phyloP scores from a whole-genome alignment of 2,329 filamentous ascomycete genomes.

The Trichoderma gracile region DNA sequence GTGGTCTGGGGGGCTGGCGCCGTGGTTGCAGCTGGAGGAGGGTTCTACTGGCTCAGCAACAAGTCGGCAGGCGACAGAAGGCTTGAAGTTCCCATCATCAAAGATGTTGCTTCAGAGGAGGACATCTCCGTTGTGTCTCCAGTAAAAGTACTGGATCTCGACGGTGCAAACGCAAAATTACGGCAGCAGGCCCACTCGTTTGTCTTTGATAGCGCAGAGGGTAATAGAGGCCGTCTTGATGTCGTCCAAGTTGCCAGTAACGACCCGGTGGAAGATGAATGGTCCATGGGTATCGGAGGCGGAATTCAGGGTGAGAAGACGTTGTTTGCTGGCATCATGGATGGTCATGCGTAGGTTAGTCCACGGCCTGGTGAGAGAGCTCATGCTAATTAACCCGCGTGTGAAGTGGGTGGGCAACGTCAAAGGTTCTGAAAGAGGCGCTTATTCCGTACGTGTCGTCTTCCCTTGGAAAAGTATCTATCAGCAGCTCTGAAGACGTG shows the following conservation, averaged over 20 bases:
- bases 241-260: constrained; percentile 41
- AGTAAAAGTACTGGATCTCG: constrained; percentile 32
- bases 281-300: constrained; percentile 37
- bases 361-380: neutral
- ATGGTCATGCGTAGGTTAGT: constrained; percentile 50
- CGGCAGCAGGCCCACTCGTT: constrained; percentile 37
- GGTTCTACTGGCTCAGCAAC: neutral
- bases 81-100: constrained; percentile 6
- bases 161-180: constrained; percentile 36
- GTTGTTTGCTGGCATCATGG: constrained; percentile 46
- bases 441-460: constrained; percentile 47
- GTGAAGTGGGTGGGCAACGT: constrained; percentile 46
- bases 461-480: constrained; percentile 37
- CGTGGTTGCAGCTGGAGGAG: neutral
- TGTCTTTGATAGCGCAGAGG: constrained; percentile 33
- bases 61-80: neutral
- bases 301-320: constrained; percentile 35
- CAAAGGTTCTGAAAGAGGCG: constrained; percentile 42
- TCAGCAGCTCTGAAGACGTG: constrained; percentile 44
- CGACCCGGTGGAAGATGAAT: constrained; percentile 41
- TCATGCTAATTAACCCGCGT: neutral
- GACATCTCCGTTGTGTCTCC: constrained; percentile 34
- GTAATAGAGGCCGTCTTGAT: constrained; percentile 37
- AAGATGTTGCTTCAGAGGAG: constrained; percentile 28
- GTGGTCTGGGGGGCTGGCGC: neutral